Base-by-base conservation (phyloP, 345 rosid genomes). In the Eucalyptus erythrocorys region DNA sequence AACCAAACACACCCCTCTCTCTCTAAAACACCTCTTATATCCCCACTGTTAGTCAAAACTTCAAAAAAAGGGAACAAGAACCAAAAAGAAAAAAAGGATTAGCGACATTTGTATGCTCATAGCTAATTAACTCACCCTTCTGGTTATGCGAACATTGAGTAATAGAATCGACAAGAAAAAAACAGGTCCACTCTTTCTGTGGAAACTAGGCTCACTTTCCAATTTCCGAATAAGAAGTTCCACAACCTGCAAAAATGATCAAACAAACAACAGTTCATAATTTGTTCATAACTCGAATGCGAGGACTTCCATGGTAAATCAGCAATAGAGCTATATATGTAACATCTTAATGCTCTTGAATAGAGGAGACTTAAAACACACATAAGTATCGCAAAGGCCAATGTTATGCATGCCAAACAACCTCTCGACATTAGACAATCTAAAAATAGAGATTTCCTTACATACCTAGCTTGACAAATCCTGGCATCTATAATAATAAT, bases 121-220 rank as follows among this genome's bases (percentile, higher is more conserved):
- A 76, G 84, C 27, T 76, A 11, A 40, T 40, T 40, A 76, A 30
- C 81, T 22, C 84, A 92, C 99, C 99, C 94, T 96, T 97, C 90
- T 98, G 99, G 91, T 90, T 97, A 89, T 95, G 96, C 26, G 99
- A 98, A 91, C 98, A 94, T 85, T 97, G 99, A 85, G 96, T 96
- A 91, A 98, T 98, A 48, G 99, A 98, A 92, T 98, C 99, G 88
- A 98, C 97, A 34, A 97, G 98, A 92, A 98, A 97, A n/a, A 92
- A 98, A 97, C 87, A 98, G 89, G 92, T 98, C 97, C 92, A 98
- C 97, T 92, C 94, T 97, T 59, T 76, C 98, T 95, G 90, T 93
- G 95, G 89, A 91, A 97, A 91, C 94, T 96, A 88, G 98, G 93
- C 93, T 97, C 99, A 89, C 89, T 93, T 93, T 96, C 99, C 93